phyloP scores from a whole-genome alignment of 805 yeast genomes.

The Cyberlindnera bimundalis region DNA sequence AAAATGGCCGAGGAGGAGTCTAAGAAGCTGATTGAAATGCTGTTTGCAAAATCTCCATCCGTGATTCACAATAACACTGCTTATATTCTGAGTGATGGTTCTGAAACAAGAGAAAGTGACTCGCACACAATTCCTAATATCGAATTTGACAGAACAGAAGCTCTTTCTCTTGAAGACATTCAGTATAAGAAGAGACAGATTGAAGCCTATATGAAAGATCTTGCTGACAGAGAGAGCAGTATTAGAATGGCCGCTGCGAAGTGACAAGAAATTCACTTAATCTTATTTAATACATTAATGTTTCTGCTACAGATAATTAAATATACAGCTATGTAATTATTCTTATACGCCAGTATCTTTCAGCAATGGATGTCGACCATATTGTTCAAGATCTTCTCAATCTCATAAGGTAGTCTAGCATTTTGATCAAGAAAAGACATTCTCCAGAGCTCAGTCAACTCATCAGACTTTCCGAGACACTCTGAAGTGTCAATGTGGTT shows the following conservation, averaged over 20 bases:
- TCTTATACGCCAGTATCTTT: neutral
- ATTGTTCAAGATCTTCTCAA: slow-evolving; percentile 4
- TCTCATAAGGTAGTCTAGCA: slow-evolving; percentile 3
- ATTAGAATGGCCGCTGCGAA: slow-evolving; percentile 9
- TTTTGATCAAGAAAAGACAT: slow-evolving; percentile 8
- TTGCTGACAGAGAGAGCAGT: slow-evolving; percentile 18
- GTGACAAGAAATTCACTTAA: too few species aligned
- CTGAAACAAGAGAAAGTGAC: neutral
- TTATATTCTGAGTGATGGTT: neutral
- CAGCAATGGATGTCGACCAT: neutral
- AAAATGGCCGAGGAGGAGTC: slow-evolving; percentile 36
- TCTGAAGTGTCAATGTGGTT: neutral
- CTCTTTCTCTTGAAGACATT: slow-evolving; percentile 16
- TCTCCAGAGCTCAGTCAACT: slow-evolving; percentile 13
- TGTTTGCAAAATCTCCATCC: neutral
- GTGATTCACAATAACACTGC: slow-evolving; percentile 1
- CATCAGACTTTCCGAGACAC: slow-evolving; percentile 4
- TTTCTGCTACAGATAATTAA: neutral
- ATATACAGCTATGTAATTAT: neutral
- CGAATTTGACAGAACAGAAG: neutral
- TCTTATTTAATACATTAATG: too few species aligned
- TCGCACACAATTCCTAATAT: neutral
- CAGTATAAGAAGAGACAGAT: slow-evolving; percentile 18
- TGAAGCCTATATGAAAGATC: slow-evolving; percentile 19
- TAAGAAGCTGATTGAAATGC: neutral